Percentiles rank a stretch among this genome's conserved stretches.
Conservation (phyloP, 108 stramenopile species). For the Nannochloropsis oceanica region DNA sequence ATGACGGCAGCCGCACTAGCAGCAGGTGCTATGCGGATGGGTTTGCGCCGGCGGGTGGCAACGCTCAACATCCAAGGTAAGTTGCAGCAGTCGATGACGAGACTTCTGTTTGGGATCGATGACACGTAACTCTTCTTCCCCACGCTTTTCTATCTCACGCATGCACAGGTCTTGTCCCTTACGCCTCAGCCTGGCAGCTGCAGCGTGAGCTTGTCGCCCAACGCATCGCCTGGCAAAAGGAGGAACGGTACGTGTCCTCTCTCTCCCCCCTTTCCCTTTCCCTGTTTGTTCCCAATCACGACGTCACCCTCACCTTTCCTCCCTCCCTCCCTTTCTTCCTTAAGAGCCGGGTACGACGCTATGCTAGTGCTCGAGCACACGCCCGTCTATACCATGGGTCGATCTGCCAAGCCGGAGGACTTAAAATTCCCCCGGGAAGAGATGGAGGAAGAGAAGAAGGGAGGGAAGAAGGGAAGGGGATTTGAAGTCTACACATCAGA, state of each 20-base stretch:
- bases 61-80: not conserved
- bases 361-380: slow-evolving; percentile 82
- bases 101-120: not conserved
- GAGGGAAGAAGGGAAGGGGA: no score
- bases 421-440: not conserved
- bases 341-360: slow-evolving; percentile 5
- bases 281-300: not conserved
- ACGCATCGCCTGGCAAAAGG: slow-evolving; percentile 22
- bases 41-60: not conserved
- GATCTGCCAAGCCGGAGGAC: slow-evolving; percentile 48
- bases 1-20: not conserved
- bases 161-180: slow-evolving; percentile 1
- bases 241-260: not conserved
- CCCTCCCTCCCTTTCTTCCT: not conserved
- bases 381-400: slow-evolving; percentile 90
- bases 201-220: slow-evolving; percentile 11
- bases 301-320: not conserved
- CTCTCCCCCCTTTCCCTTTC: no score
- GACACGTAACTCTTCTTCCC: not conserved
- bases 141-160: not conserved
- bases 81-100: not conserved
- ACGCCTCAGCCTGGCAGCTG: slow-evolving; percentile 5
- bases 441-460: not conserved
- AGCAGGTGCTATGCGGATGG: not conserved
- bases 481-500: slow-evolving; percentile 50